A percentile compares a stretch with the other conserved stretches of the same genome.
phyloP scores from a whole-genome alignment of 179 eudicot species.

The Drosera spatulata region DNA sequence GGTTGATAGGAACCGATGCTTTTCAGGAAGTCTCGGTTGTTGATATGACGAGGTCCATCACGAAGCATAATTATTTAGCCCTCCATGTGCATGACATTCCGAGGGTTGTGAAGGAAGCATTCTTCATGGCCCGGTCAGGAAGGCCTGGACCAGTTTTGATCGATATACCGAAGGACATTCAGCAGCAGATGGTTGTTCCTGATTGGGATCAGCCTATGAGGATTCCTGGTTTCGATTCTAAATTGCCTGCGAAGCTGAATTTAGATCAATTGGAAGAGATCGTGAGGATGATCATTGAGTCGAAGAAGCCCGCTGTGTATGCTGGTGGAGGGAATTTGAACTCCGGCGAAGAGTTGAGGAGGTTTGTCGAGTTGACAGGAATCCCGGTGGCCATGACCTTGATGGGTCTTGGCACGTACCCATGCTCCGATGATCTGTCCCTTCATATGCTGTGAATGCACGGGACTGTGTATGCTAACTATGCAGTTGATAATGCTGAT shows the following conservation, averaged over 20 bases:
- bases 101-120: constrained; percentile 70
- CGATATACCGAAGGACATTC: constrained; percentile 88
- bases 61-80: constrained; percentile 81
- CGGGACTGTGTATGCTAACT: constrained; percentile 85
- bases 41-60: constrained; percentile 77
- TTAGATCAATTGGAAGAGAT: constrained; percentile 46
- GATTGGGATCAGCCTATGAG: constrained; percentile 57
- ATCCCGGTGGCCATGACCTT: constrained; percentile 84
- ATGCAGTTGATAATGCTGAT: constrained; percentile 74
- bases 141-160: constrained; percentile 84
- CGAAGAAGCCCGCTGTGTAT: constrained; percentile 66
- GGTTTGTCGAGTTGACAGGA: constrained; percentile 60
- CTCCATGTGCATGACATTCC: constrained; percentile 82
- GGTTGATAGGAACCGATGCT: constrained; percentile 88
- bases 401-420: constrained; percentile 74
- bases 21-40: constrained; percentile 92
- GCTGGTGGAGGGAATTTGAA: constrained; percentile 89
- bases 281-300: constrained; percentile 50
- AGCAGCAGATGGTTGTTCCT: constrained; percentile 67
- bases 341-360: constrained; percentile 57
- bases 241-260: constrained; percentile 43
- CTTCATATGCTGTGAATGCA: constrained; percentile 92
- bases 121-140: constrained; percentile 57
- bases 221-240: constrained; percentile 47
- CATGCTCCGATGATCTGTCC: constrained; percentile 46